A percentile compares a stretch with the other conserved stretches of the same genome.
Evolutionary conservation across 192 early-diverging fungal species (phyloP).

Genomic region (Entomortierella chlamydospora): DNA sequence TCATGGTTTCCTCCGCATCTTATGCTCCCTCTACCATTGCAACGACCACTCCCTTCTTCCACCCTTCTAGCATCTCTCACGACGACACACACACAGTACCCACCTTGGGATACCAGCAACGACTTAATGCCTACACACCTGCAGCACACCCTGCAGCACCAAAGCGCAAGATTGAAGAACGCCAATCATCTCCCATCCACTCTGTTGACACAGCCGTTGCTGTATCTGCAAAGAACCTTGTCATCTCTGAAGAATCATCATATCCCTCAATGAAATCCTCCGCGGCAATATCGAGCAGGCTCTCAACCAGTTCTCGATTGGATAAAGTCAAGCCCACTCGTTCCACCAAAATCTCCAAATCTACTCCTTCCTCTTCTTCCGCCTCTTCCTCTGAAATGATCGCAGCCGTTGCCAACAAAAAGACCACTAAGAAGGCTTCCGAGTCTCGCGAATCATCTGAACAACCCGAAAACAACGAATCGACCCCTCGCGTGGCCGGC

Average conservation of each 20-base stretch:
- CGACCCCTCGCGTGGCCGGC: background rate
- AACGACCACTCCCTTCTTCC: conserved; percentile 32
- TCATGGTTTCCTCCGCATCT: conserved; percentile 9
- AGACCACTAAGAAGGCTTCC: conserved; percentile 17
- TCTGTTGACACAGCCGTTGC: background rate
- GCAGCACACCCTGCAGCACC: conserved; percentile 52
- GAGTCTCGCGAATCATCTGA: conserved; percentile 37
- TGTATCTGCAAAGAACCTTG: background rate
- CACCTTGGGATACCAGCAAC: background rate
- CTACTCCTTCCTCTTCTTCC: conserved; percentile 9
- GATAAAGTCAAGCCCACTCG: conserved; percentile 50
- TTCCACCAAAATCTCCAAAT: conserved; percentile 43
- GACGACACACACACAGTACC: background rate
- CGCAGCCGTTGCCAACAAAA: conserved; percentile 9
- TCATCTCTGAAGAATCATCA: conserved; percentile 2
- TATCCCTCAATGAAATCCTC: conserved; percentile 19
- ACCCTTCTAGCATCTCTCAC: background rate
- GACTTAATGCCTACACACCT: conserved; percentile 7
- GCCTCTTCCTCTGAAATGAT: conserved; percentile 3
- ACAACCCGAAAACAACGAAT: conserved; percentile 7
- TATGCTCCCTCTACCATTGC: conserved; percentile 9
- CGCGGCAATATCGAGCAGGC: conserved; percentile 12
- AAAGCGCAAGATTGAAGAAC: conserved; percentile 47
- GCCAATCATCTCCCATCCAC: conserved; percentile 20
- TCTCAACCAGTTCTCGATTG: conserved; percentile 47